These are phyloP conservation scores for Kernera saxatilis DNA, from an alignment of 345 rosid genomes.

Conservation along the genomic window DNA sequence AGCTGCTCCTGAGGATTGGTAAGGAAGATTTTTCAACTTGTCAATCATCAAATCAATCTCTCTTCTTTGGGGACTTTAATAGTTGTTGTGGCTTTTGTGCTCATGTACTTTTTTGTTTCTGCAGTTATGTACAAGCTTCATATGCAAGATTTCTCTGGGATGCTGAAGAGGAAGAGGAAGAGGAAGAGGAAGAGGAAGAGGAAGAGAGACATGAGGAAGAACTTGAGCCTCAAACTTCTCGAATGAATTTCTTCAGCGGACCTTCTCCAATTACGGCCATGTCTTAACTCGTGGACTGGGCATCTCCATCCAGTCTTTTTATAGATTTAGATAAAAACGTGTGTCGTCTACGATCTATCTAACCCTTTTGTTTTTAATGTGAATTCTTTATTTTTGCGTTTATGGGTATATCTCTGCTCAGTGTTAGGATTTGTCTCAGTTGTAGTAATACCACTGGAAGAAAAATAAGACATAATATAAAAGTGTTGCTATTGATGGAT, in stretches of 20 bases:
- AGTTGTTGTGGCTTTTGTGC: not conserved
- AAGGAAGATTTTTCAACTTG: slow-evolving; percentile 4
- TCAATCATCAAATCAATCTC: not conserved
- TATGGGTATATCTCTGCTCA: not conserved
- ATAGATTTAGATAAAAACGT: slow-evolving; percentile 25
- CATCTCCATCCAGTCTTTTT: slow-evolving; percentile 18
- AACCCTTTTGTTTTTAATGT: slow-evolving; percentile 10
- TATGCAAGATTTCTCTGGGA: slow-evolving; percentile 92
- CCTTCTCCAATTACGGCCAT: slow-evolving; percentile 51
- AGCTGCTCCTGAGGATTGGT: slow-evolving; percentile 85
- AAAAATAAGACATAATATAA: slow-evolving; percentile 32
- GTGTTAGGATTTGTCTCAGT: slow-evolving; percentile 3
- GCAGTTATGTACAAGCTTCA: slow-evolving; percentile 81
- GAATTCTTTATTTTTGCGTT: not conserved
- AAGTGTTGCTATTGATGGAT: slow-evolving; percentile 19
- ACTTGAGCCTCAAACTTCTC: slow-evolving; percentile 14
- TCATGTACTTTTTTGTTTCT: slow-evolving; percentile 1
- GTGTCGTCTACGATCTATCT: slow-evolving; percentile 25
- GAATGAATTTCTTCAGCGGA: slow-evolving; percentile 36
- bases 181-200: slow-evolving; percentile 21
- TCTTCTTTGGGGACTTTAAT: not conserved
- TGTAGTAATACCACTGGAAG: slow-evolving; percentile 31
- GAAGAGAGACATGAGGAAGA: slow-evolving; percentile 19
- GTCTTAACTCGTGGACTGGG: slow-evolving; percentile 29
- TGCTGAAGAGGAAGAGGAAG: slow-evolving; percentile 66